phyloP scores from a whole-genome alignment of 2,329 filamentous ascomycete genomes.

The Penicillium sp. region DNA sequence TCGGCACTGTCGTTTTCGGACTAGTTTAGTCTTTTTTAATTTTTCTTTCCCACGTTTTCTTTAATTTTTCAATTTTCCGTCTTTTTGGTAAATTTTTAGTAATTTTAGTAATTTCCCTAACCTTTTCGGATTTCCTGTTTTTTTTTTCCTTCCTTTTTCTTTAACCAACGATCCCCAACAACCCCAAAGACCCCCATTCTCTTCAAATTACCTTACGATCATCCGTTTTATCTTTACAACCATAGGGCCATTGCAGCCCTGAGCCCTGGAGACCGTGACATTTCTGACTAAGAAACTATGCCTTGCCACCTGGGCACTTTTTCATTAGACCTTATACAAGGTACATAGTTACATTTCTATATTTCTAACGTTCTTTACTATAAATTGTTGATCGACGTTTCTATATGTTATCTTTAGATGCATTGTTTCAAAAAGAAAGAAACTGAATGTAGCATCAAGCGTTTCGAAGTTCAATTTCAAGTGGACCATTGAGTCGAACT shows the following conservation, averaged over 20 bases:
- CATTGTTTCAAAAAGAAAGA: neutral
- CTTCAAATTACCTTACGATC: neutral
- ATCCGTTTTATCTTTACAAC: neutral
- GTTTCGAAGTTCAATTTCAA: neutral
- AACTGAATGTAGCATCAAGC: neutral
- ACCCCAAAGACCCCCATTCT: neutral
- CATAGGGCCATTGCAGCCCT: neutral
- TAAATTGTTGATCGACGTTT: neutral
- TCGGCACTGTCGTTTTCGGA: constrained; percentile 22
- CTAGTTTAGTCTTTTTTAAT: constrained; percentile 12
- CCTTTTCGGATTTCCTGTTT: constrained; percentile 7
- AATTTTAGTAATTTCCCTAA: neutral
- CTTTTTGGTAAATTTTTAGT: constrained; percentile 5
- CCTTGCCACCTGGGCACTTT: neutral
- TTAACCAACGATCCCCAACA: neutral
- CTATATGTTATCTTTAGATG: neutral
- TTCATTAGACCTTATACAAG: neutral
- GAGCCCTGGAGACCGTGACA: neutral
- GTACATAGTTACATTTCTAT: neutral
- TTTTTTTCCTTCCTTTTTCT: neutral
- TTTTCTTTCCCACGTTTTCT: neutral
- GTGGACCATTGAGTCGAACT: neutral
- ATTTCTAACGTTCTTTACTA: neutral
- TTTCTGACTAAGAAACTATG: neutral
- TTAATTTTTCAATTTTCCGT: constrained; percentile 8